Conservation (phyloP, 768 basidiomycete genomes). For the Tricholoma sp. region DNA sequence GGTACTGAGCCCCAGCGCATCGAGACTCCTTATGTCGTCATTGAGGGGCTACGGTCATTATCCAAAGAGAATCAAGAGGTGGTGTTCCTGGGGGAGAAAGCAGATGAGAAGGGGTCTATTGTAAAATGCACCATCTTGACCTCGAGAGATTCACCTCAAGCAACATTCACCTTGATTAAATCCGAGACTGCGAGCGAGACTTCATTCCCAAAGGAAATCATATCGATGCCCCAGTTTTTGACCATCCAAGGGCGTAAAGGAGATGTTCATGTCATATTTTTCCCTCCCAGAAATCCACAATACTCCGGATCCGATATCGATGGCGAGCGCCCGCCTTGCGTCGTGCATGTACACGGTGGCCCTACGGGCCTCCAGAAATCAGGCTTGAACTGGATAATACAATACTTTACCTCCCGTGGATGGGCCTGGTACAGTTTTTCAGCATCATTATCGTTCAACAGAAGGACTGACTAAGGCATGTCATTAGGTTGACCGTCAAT, state of each 20-base stretch:
- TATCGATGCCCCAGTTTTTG: constrained; percentile 49
- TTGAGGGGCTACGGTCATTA: constrained; percentile 31
- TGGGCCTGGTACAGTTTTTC: constrained; percentile 55
- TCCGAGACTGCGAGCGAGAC: constrained; percentile 9
- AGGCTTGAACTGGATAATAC: constrained; percentile 45
- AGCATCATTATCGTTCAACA: neutral
- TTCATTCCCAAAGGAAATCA: constrained; percentile 24
- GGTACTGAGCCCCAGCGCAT: constrained; percentile 26
- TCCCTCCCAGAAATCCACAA: constrained; percentile 59
- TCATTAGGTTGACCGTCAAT: constrained; percentile 62
- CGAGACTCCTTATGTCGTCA: constrained; percentile 37
- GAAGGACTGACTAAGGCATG: constrained; percentile 8
- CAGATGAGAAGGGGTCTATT: constrained; percentile 31
- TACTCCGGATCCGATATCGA: constrained; percentile 43
- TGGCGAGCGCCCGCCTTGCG: constrained; percentile 62
- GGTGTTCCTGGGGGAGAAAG: constrained; percentile 40
- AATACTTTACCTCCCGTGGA: constrained; percentile 67
- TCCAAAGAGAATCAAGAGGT: constrained; percentile 24
- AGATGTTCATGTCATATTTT: constrained; percentile 58
- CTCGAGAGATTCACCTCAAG: constrained; percentile 12
- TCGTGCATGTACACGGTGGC: constrained; percentile 66
- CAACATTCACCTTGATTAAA: constrained; percentile 17
- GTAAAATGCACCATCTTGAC: constrained; percentile 30
- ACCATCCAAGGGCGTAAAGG: constrained; percentile 24
- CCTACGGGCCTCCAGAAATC: constrained; percentile 50